phyloP scores from a whole-genome alignment of 495 filamentous ascomycete species.

The Talaromyces borbonicus region DNA sequence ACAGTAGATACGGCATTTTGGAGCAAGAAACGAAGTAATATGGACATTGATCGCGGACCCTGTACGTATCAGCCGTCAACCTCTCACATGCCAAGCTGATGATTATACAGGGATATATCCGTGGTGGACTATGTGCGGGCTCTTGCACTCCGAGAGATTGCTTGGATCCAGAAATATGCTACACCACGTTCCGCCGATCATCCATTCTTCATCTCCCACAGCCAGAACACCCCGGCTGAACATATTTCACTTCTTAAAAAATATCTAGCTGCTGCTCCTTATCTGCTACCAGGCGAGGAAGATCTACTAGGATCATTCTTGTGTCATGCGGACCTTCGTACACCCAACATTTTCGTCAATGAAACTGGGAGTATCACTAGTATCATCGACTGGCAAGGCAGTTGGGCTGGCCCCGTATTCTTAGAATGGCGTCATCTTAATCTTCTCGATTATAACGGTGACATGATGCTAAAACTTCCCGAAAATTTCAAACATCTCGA shows the following conservation, averaged over 20 bases:
- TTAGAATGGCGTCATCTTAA: conserved; percentile 14
- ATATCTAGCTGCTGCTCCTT: conserved; percentile 18
- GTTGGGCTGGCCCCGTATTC: conserved; percentile 18
- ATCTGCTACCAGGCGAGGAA: conserved; percentile 16
- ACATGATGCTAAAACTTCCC: conserved; percentile 17
- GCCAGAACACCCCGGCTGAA: conserved; percentile 14
- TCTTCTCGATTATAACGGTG: conserved; percentile 20
- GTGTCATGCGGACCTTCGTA: conserved; percentile 28
- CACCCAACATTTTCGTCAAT: conserved; percentile 26
- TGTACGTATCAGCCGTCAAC: conserved; percentile 15
- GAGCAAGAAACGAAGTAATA: conserved; percentile 16
- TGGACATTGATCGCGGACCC: conserved; percentile 22
- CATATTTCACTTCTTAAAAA: conserved; percentile 14
- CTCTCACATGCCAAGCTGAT: conserved; percentile 8
- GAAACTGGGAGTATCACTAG: conserved; percentile 15
- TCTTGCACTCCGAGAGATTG: conserved; percentile 17
- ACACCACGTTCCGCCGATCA: conserved; percentile 11
- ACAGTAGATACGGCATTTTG: conserved; percentile 17
- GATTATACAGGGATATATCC: conserved; percentile 15
- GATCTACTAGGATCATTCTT: conserved; percentile 14
- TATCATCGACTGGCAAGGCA: conserved; percentile 25
- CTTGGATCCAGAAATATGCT: conserved; percentile 18
- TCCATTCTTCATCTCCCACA: conserved; percentile 9
- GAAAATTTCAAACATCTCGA: conserved; percentile 17
- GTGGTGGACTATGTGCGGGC: conserved; percentile 15